A percentile compares a stretch with the other conserved stretches of the same genome.
Conservation (phyloP, 2,329 filamentous ascomycete genomes). For the Rhinocladiella mackenziei region DNA sequence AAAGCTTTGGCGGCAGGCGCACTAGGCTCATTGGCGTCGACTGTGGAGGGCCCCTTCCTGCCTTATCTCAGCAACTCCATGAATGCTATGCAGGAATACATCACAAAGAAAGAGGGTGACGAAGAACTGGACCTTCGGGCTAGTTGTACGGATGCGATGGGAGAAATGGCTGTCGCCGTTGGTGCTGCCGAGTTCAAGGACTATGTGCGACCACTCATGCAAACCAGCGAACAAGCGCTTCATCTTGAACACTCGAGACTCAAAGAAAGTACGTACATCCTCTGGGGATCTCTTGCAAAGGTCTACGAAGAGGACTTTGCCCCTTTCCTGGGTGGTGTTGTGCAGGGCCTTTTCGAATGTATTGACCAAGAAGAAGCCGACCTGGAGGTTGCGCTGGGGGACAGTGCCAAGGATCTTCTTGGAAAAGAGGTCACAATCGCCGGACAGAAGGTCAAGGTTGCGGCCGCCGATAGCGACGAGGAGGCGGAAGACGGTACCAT, state of each 20-base stretch:
- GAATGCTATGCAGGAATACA: constrained; percentile 78
- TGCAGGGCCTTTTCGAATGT: constrained; percentile 67
- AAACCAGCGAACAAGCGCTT: constrained; percentile 85
- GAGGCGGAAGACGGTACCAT: constrained; percentile 55
- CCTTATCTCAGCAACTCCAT: constrained; percentile 93
- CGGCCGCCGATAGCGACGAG: constrained; percentile 56
- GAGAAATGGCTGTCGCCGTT: constrained; percentile 85
- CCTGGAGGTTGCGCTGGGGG: constrained; percentile 69
- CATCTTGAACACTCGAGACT: constrained; percentile 83
- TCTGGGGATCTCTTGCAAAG: constrained; percentile 92
- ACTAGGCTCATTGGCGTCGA: constrained; percentile 82
- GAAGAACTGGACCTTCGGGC: constrained; percentile 87
- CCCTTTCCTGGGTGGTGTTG: constrained; percentile 45
- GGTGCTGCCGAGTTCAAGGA: constrained; percentile 82
- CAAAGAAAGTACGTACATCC: constrained; percentile 92
- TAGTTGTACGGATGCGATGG: constrained; percentile 87
- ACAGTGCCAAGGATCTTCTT: constrained; percentile 68
- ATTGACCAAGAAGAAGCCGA: constrained; percentile 86
- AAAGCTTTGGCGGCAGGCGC: constrained; percentile 87
- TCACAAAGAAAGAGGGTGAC: constrained; percentile 79
- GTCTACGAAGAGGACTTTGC: constrained; percentile 70
- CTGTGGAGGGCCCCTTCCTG: constrained; percentile 75
- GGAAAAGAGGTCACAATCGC: constrained; percentile 72
- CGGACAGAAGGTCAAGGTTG: constrained; percentile 82
- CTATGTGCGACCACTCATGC: constrained; percentile 86